A percentile compares a stretch with the other conserved stretches of the same genome.
phyloP scores from a whole-genome alignment of 306 rosid genomes.

The Quercus gilva region DNA sequence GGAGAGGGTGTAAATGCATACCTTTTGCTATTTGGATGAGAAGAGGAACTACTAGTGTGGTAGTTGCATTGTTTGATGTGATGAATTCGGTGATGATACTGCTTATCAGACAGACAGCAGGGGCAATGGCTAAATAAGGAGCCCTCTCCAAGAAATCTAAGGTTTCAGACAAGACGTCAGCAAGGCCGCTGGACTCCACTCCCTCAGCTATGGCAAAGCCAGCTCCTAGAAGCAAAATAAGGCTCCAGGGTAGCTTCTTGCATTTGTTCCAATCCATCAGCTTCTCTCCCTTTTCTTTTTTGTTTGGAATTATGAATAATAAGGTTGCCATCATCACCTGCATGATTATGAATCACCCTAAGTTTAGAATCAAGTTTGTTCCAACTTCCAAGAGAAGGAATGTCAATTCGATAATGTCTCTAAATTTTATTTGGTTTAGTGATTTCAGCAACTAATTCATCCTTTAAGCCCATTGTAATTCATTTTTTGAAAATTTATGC shows the following conservation, averaged over 20 bases:
- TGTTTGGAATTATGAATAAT: conserved; percentile 86
- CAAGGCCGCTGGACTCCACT: conserved; percentile 68
- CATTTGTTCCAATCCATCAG: conserved; percentile 94
- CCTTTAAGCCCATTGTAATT: too few species aligned
- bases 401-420: too few species aligned
- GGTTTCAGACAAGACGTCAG: conserved; percentile 54
- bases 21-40: conserved; percentile 57
- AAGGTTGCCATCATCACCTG: conserved; percentile 78
- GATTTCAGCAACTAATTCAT: too few species aligned
- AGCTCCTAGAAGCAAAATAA: conserved; percentile 75
- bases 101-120: conserved; percentile 60
- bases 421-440: too few species aligned
- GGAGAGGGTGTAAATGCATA: conserved; percentile 73
- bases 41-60: conserved; percentile 71
- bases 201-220: conserved; percentile 95
- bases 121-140: conserved; percentile 68
- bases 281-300: conserved; percentile 66
- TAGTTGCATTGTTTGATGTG: conserved; percentile 80
- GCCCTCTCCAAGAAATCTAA: conserved; percentile 55
- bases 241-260: conserved; percentile 84
- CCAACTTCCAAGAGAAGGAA: too few species aligned
- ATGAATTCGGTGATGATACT: conserved; percentile 75
- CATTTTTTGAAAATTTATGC: not conserved
- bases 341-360: not conserved
- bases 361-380: too few species aligned